Percentiles rank a stretch among this genome's conserved stretches.
These are phyloP conservation scores for Talaromyces sp. DNA, from an alignment of 2,329 filamentous ascomycete genomes.

Conservation along the genomic window DNA sequence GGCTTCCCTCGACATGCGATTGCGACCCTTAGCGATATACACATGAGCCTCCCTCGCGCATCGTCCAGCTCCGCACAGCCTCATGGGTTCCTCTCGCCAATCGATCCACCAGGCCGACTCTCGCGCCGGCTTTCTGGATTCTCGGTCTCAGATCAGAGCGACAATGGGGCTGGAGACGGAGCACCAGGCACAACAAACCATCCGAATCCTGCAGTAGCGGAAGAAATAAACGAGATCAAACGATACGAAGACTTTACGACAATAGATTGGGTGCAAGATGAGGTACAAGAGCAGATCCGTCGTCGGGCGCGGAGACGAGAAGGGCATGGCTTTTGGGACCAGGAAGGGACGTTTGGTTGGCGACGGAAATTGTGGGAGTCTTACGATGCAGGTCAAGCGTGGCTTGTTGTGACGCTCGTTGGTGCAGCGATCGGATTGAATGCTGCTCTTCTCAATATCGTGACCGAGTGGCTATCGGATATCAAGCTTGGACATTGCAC, in stretches of 20 bases:
- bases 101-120: constrained; percentile 32
- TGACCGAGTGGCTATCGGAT: constrained; percentile 95
- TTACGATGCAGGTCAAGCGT: constrained; percentile 94
- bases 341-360: constrained; percentile 69
- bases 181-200: constrained; percentile 52
- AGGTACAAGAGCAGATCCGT: constrained; percentile 80
- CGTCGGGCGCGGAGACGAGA: constrained; percentile 72
- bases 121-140: constrained; percentile 51
- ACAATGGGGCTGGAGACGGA: constrained; percentile 44
- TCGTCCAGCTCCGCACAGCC: constrained; percentile 29
- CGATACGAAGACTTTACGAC: constrained; percentile 99
- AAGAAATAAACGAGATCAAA: constrained; percentile 97
- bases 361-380: constrained; percentile 75
- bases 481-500: constrained; percentile 95
- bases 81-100: constrained; percentile 30
- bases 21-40: constrained; percentile 3
- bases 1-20: constrained; percentile 1
- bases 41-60: constrained; percentile 39
- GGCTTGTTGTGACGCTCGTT: constrained; percentile 95
- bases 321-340: constrained; percentile 68
- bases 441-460: constrained; percentile 87
- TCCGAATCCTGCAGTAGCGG: constrained; percentile 69
- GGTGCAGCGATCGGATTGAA: constrained; percentile 88
- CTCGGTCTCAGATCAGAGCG: constrained; percentile 49
- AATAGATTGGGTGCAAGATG: constrained; percentile 96